phyloP scores from a whole-genome alignment of 2,329 filamentous ascomycete genomes.

The Elsinoe perseae region DNA sequence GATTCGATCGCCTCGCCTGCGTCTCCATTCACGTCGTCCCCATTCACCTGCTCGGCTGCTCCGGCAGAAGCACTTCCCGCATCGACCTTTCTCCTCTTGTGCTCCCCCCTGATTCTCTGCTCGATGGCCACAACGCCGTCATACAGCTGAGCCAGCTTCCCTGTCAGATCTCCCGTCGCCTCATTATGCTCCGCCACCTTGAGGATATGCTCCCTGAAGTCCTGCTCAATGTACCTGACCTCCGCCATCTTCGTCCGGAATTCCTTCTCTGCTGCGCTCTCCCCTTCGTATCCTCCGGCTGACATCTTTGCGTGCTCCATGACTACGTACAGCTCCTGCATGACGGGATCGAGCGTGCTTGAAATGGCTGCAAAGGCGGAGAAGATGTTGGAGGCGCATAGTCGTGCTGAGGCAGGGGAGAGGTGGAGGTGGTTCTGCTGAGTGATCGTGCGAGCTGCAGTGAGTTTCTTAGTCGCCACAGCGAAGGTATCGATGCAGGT shows the following conservation, averaged over 20 bases:
- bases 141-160: too few relatives aligned
- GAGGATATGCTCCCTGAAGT: too few relatives aligned
- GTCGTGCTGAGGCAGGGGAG: background rate
- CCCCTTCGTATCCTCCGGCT: background rate
- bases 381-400: background rate
- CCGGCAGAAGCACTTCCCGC: background rate
- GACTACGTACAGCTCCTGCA: background rate
- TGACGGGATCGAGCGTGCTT: background rate
- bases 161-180: too few relatives aligned
- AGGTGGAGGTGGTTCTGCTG: background rate
- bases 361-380: background rate
- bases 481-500: background rate
- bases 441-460: background rate
- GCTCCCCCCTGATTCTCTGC: background rate
- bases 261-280: background rate
- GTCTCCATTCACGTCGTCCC: background rate
- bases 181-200: too few relatives aligned
- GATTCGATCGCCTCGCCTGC: background rate
- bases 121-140: background rate
- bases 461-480: background rate
- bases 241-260: too few relatives aligned
- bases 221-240: too few relatives aligned
- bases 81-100: background rate
- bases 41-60: background rate
- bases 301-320: background rate